phyloP scores from a whole-genome alignment of 441 rosid genomes.

The California macrophylla region DNA sequence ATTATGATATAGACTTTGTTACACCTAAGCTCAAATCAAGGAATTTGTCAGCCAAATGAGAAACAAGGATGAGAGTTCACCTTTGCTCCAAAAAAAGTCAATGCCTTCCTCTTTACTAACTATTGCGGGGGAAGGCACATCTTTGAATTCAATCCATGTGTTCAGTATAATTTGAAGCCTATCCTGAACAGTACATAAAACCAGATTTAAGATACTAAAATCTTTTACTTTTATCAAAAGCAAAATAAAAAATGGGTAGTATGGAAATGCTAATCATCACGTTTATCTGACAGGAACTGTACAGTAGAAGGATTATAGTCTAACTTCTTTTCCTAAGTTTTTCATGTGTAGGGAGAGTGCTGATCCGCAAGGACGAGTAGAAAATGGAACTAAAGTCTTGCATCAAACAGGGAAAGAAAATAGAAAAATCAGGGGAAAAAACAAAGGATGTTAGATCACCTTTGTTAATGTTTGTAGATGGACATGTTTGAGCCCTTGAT shows the following conservation, averaged over 20 bases:
- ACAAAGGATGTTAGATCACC: slow-evolving; percentile 49
- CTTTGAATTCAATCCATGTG: slow-evolving; percentile 54
- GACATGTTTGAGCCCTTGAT: slow-evolving; percentile 77
- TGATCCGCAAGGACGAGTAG: background rate
- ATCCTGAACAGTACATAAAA: slow-evolving; percentile 34
- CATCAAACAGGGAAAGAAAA: background rate
- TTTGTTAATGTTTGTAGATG: slow-evolving; percentile 80
- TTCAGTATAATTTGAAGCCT: slow-evolving; percentile 74
- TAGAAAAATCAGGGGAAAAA: background rate
- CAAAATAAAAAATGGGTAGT: background rate
- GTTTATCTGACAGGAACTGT: background rate
- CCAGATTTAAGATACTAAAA: background rate
- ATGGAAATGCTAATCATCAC: background rate
- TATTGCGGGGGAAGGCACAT: slow-evolving; percentile 64
- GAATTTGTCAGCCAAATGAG: slow-evolving; percentile 2
- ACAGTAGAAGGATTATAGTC: background rate
- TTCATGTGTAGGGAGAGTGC: background rate
- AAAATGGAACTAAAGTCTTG: background rate
- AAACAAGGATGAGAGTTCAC: slow-evolving; percentile 22
- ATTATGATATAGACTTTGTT: background rate
- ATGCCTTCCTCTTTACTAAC: slow-evolving; percentile 70
- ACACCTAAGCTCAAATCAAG: slow-evolving; percentile 2
- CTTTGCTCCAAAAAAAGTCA: slow-evolving; percentile 40
- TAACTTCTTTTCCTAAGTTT: background rate
- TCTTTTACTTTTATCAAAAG: background rate